These are phyloP conservation scores for Colletotrichum sp. DNA, from an alignment of 2,329 filamentous ascomycete species.

Conservation along the genomic window DNA sequence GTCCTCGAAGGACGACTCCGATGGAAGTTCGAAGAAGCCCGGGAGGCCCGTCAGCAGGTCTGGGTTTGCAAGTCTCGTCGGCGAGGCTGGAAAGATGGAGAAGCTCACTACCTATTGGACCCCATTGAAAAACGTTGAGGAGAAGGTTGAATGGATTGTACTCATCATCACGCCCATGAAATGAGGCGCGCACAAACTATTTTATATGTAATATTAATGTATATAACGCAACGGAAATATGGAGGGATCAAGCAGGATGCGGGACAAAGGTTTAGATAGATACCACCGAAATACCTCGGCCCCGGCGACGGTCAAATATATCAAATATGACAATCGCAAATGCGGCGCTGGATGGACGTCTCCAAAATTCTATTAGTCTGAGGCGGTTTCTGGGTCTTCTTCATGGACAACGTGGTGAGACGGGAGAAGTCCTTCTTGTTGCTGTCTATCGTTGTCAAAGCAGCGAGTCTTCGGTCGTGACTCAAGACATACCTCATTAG, in stretches of 20 bases:
- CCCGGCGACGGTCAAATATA: neutral
- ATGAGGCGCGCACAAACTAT: neutral
- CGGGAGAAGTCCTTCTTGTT: too few species aligned
- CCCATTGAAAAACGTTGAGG: constrained; percentile 19
- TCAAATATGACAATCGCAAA: neutral
- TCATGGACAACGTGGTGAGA: too few species aligned
- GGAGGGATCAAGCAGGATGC: neutral
- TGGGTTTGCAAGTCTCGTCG: constrained; percentile 16
- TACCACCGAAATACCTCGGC: neutral
- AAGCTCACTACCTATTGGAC: constrained; percentile 22
- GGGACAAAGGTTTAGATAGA: neutral
- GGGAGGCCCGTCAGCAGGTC: constrained; percentile 8
- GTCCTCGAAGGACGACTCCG: constrained; percentile 7
- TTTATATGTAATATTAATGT: neutral
- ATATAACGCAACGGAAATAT: neutral
- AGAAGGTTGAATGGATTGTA: constrained; percentile 19
- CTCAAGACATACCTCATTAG: too few species aligned
- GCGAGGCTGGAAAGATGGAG: constrained; percentile 10
- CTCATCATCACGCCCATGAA: constrained; percentile 18
- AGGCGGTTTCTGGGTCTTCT: too few species aligned
- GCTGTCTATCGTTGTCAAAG: too few species aligned
- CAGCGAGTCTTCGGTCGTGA: too few species aligned
- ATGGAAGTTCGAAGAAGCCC: neutral
- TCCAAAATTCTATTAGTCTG: too few species aligned
- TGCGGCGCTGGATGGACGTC: too few species aligned